Percentiles rank a stretch among this genome's conserved stretches.
Conservation (phyloP, 768 basidiomycete species). For the Leccinellum luteum region DNA sequence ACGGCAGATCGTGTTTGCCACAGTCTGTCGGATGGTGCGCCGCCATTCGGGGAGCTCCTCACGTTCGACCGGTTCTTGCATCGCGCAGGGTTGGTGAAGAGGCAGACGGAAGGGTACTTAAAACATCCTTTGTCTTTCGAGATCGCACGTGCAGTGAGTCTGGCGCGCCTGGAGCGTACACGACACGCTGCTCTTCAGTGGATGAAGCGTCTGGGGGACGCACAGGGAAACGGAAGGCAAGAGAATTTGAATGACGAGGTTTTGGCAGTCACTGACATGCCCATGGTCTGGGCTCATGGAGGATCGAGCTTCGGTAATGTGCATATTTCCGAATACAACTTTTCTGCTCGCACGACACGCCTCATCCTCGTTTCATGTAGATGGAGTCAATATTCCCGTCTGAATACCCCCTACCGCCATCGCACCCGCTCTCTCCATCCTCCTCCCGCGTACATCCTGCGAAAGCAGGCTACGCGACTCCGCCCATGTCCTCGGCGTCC, state of each 20-base stretch:
- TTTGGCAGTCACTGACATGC: conserved; percentile 5
- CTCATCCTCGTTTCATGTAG: conserved; percentile 18
- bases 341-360: neutral
- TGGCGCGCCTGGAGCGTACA: conserved; percentile 4
- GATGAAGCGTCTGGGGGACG: conserved; percentile 14
- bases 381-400: conserved; percentile 35
- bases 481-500: neutral
- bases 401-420: conserved; percentile 33
- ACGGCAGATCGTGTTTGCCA: neutral
- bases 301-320: conserved; percentile 33
- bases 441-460: conserved; percentile 10
- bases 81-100: conserved; percentile 38
- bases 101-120: conserved; percentile 33
- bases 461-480: conserved; percentile 6
- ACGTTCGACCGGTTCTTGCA: conserved; percentile 46
- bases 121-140: conserved; percentile 49
- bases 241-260: neutral
- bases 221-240: neutral
- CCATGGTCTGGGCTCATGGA: conserved; percentile 10
- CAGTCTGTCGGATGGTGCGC: conserved; percentile 22
- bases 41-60: conserved; percentile 41
- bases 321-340: neutral
- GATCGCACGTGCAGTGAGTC: conserved; percentile 21
- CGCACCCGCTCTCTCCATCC: conserved; percentile 22
- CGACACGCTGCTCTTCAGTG: conserved; percentile 20